phyloP scores from a whole-genome alignment of 2,329 filamentous ascomycete genomes.

The Thielaviopsis ethacetica region DNA sequence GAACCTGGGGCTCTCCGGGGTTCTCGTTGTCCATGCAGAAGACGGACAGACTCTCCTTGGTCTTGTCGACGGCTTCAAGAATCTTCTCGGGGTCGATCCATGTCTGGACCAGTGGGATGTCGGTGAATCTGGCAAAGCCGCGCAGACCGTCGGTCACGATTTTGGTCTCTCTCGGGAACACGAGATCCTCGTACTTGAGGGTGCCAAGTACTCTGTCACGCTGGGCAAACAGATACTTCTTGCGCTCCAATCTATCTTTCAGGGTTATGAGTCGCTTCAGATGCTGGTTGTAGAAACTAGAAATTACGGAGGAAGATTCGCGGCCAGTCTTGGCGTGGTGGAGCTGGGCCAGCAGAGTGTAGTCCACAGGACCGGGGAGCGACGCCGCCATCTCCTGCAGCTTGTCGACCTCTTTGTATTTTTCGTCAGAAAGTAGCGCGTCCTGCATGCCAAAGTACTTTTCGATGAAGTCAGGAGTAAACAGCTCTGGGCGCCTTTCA shows the following conservation, averaged over 20 bases:
- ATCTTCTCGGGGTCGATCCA: neutral
- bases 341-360: too few relatives aligned
- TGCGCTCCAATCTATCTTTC: neutral
- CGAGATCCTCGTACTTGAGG: neutral
- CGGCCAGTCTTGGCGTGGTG: too few relatives aligned
- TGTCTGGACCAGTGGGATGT: neutral
- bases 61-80: neutral
- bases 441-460: too few relatives aligned
- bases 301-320: too few relatives aligned
- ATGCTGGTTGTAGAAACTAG: too few relatives aligned
- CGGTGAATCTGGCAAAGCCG: neutral
- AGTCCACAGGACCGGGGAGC: too few relatives aligned
- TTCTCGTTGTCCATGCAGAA: neutral
- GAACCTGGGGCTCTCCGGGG: neutral
- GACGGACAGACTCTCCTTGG: neutral
- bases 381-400: too few relatives aligned
- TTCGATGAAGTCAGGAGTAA: too few relatives aligned
- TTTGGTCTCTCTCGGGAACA: neutral
- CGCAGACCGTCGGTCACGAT: neutral
- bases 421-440: too few relatives aligned
- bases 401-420: too few relatives aligned
- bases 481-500: too few relatives aligned
- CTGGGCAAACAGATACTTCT: neutral
- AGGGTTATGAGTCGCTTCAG: too few relatives aligned
- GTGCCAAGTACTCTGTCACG: neutral